Conservation (phyloP, 1,284 basidiomycete species). For the Cryptococcus jaspeensis region DNA sequence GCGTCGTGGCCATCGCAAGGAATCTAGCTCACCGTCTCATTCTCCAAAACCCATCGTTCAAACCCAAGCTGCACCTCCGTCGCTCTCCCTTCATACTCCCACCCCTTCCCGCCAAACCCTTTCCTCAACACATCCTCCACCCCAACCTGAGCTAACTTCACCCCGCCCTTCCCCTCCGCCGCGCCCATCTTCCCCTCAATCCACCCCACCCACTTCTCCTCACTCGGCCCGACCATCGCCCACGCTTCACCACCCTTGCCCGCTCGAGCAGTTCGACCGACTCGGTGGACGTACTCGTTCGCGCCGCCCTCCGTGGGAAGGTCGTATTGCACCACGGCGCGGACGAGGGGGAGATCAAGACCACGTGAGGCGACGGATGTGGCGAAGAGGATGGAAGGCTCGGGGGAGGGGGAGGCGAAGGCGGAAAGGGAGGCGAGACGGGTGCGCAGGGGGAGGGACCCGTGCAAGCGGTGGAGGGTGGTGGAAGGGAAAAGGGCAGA, state of each 20-base stretch:
- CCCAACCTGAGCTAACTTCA: constrained; percentile 61
- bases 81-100: constrained; percentile 83
- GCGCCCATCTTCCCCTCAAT: constrained; percentile 70
- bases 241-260: constrained; percentile 86
- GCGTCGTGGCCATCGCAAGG: no score
- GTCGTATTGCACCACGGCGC: constrained; percentile 93
- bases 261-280: constrained; percentile 94
- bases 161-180: constrained; percentile 44
- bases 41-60: constrained; percentile 85
- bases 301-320: constrained; percentile 95
- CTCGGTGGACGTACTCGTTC: constrained; percentile 95
- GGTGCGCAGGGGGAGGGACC: constrained; percentile 77
- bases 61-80: constrained; percentile 95
- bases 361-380: constrained; percentile 97
- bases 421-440: constrained; percentile 78
- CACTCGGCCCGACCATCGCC: constrained; percentile 81
- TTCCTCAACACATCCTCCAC: constrained; percentile 70
- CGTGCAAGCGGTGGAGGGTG: constrained; percentile 88
- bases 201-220: constrained; percentile 85
- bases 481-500: constrained; percentile 79
- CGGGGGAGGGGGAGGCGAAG: constrained; percentile 61
- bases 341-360: constrained; percentile 93
- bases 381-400: constrained; percentile 75
- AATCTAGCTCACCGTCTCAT: constrained; percentile 66
- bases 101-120: constrained; percentile 80